Conservation (phyloP, 78 protist species). For the Trichosphaerium sp. region DNA sequence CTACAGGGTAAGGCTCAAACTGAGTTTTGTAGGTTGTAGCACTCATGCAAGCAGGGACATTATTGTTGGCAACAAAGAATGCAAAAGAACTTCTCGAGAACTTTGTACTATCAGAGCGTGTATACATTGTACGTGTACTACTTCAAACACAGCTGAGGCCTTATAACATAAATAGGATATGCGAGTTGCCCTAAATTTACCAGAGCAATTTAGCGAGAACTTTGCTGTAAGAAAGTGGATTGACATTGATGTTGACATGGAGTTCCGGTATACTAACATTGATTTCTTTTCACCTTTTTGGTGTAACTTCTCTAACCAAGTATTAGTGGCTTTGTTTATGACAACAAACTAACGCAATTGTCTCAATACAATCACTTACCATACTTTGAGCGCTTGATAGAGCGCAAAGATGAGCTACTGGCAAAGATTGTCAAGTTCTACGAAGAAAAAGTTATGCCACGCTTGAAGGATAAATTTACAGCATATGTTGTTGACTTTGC, state of each 20-base stretch:
- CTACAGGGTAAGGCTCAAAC: too few relatives aligned
- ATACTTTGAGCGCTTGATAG: background rate
- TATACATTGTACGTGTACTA: too few relatives aligned
- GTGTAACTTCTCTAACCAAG: too few relatives aligned
- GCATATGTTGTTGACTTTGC: slow-evolving; percentile 15
- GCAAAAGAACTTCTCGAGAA: too few relatives aligned
- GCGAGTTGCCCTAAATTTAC: background rate
- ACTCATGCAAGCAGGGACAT: too few relatives aligned
- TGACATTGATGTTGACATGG: slow-evolving; percentile 22
- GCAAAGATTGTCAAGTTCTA: background rate
- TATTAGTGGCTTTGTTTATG: slow-evolving; percentile 4
- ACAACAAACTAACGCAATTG: background rate
- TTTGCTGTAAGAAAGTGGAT: slow-evolving; percentile 10
- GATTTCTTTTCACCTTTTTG: too few relatives aligned
- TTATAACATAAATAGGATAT: slow-evolving; percentile 23
- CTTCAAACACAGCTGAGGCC: too few relatives aligned
- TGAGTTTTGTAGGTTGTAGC: too few relatives aligned
- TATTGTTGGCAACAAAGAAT: too few relatives aligned
- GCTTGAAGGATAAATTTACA: background rate
- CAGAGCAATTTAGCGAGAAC: slow-evolving; percentile 1
- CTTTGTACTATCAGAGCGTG: too few relatives aligned
- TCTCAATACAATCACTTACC: slow-evolving; percentile 13
- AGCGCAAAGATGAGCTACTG: background rate
- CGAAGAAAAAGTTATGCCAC: background rate
- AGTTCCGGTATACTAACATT: too few relatives aligned